A percentile compares a stretch with the other conserved stretches of the same genome.
Conservation (phyloP, 2,329 filamentous ascomycete genomes). For the Aspergillus sp. region DNA sequence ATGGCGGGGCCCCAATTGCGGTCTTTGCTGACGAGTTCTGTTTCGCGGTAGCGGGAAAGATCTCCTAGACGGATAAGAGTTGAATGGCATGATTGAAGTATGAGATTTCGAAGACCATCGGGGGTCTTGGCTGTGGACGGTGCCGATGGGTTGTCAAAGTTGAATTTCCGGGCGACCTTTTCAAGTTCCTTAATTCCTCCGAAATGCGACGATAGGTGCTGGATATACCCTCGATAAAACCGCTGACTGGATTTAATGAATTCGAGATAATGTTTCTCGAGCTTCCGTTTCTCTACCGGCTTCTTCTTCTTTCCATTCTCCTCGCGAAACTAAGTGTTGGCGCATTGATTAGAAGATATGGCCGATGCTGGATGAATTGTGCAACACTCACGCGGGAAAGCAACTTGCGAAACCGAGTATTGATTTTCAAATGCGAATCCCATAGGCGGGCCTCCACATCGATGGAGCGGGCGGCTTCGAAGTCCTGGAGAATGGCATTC, state of each 20-base stretch:
- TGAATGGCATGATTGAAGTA: slow-evolving; percentile 72
- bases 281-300: slow-evolving; percentile 65
- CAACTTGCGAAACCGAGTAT: slow-evolving; percentile 69
- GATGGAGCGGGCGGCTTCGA: slow-evolving; percentile 44
- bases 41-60: slow-evolving; percentile 77
- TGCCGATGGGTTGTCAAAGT: slow-evolving; percentile 41
- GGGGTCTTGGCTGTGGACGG: slow-evolving; percentile 44
- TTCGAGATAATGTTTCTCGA: slow-evolving; percentile 73
- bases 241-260: slow-evolving; percentile 84
- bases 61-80: slow-evolving; percentile 86
- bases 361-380: slow-evolving; percentile 1
- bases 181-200: slow-evolving; percentile 55
- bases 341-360: slow-evolving; percentile 5
- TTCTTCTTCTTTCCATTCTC: slow-evolving; percentile 49
- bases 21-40: slow-evolving; percentile 66
- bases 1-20: slow-evolving; percentile 75
- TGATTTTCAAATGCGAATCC: slow-evolving; percentile 72
- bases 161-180: slow-evolving; percentile 50
- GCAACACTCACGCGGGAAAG: slow-evolving; percentile 49
- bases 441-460: slow-evolving; percentile 70
- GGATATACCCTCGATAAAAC: slow-evolving; percentile 84
- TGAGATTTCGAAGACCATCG: slow-evolving; percentile 50
- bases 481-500: slow-evolving; percentile 65
- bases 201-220: slow-evolving; percentile 63
- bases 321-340: slow-evolving; percentile 41